phyloP scores from a whole-genome alignment of 2,329 filamentous ascomycete genomes.

The Fusarium abutilonis region DNA sequence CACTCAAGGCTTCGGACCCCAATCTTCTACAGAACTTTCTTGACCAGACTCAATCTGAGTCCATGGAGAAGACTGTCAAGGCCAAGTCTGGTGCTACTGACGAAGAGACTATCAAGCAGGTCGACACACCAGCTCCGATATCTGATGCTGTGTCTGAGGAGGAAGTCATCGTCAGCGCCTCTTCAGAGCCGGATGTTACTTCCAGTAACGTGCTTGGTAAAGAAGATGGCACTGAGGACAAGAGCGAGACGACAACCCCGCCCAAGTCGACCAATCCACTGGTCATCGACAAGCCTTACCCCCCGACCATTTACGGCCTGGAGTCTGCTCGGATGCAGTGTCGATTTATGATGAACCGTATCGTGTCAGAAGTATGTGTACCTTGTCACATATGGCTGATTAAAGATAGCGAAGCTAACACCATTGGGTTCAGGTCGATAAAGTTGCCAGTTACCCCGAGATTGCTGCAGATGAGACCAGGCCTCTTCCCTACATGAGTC shows the following conservation, averaged over 20 bases:
- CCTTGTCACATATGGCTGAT: too few relatives aligned
- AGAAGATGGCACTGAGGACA: background rate
- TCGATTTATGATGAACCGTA: constrained; percentile 16
- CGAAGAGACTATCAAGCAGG: background rate
- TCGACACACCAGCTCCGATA: background rate
- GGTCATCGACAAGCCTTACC: constrained; percentile 1
- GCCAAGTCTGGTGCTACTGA: background rate
- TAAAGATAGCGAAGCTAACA: background rate
- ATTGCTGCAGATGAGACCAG: constrained; percentile 3
- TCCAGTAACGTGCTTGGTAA: background rate
- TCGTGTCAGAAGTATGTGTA: constrained; percentile 1
- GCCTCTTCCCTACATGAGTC: constrained; percentile 2
- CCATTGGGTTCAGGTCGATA: background rate
- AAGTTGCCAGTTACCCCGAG: background rate
- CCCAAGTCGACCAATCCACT: background rate
- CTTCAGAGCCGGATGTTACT: background rate
- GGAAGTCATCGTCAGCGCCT: background rate
- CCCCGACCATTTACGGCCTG: constrained; percentile 2
- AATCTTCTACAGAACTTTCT: background rate
- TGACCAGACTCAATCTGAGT: background rate
- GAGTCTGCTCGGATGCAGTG: constrained; percentile 1
- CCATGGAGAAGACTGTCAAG: constrained; percentile 1
- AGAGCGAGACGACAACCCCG: background rate
- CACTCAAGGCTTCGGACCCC: constrained; percentile 6
- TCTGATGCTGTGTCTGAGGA: background rate